Conservation (phyloP, 768 basidiomycete species). For the Termitomyces bulborhizus region DNA sequence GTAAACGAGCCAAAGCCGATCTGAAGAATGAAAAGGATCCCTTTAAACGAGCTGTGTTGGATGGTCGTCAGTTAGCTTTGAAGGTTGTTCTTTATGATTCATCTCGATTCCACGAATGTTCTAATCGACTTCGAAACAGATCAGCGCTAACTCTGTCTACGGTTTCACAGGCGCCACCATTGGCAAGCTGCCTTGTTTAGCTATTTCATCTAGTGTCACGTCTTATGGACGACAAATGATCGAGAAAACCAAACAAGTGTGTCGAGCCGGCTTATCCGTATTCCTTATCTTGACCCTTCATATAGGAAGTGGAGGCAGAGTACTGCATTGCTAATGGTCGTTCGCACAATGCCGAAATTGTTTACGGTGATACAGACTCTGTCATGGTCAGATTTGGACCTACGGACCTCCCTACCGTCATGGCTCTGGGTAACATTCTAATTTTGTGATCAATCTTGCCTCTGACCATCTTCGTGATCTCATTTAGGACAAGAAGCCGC, state of each 20-base stretch:
- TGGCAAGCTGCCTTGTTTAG: slow-evolving; percentile 91
- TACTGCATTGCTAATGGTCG: slow-evolving; percentile 84
- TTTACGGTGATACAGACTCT: slow-evolving; percentile 99
- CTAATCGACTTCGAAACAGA: slow-evolving; percentile 36
- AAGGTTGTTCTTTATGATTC: slow-evolving; percentile 49
- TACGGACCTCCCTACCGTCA: slow-evolving; percentile 77
- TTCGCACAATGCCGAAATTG: slow-evolving; percentile 83
- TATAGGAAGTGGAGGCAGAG: slow-evolving; percentile 81
- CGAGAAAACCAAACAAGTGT: slow-evolving; percentile 86
- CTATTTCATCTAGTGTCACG: slow-evolving; percentile 93
- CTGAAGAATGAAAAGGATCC: slow-evolving; percentile 96
- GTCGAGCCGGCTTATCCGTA: slow-evolving; percentile 12
- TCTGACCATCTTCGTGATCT: neutral
- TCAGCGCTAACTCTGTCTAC: slow-evolving; percentile 98
- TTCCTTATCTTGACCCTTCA: neutral
- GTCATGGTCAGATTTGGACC: slow-evolving; percentile 99
- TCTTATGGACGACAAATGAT: slow-evolving; percentile 99
- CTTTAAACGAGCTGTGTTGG: slow-evolving; percentile 93
- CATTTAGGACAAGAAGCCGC: slow-evolving; percentile 84
- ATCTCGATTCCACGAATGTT: neutral
- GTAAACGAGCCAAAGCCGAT: slow-evolving; percentile 93
- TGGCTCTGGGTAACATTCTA: slow-evolving; percentile 68
- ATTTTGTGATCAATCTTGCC: neutral
- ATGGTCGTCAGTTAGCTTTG: slow-evolving; percentile 93
- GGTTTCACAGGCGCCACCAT: slow-evolving; percentile 98